Evolutionary conservation across 257 asterid genomes (phyloP), one percentile per base, ranked within the genome.

Genomic region (Nicotiana obtusifolia): DNA sequence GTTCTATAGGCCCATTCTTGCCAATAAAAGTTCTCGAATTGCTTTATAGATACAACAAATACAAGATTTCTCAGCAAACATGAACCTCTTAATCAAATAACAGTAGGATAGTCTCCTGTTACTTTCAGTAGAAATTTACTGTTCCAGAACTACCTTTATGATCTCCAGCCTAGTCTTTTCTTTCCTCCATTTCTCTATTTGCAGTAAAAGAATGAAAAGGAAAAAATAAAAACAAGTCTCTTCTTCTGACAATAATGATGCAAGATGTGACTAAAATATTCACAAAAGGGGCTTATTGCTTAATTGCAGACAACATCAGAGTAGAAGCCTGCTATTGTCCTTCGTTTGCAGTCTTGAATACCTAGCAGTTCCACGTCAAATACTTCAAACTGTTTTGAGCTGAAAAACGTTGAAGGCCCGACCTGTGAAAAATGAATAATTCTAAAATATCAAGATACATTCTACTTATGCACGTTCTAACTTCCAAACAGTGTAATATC

Each of bases 361-460:
- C 90, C 83, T 82, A 96, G 86, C 88, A 94, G 83, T 86, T 96
- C 98, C 57, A 96, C 91, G 37, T 94, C 97, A 31, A 96, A 96
- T 76, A 96, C 98, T 85, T 94, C 97, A 68, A 87, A 96, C 73
- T 96, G 97, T 88, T 93, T 96, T 41, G 98, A 87, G 91, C 98
- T 96, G 92, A 94, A 94, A 86, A 94, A 96, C 3, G 97, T 96
- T 14, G 98, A 92, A 78, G 98, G 99, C 71, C 99, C 98, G 11
- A 94, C 99, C 99, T 96, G 91, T 76, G 64, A 68, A 49, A 59
- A 67, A 85, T 49, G 24, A 16, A 79, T 54, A 60, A 47, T 33
- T 30, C 33, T 30, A 69, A 15, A 61, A 60, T 35, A 53, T 54
- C 33, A 80, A 83, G 60, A 78, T 44, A 81, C 83, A 22, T 35